Evolutionary conservation across 2,329 filamentous ascomycete species (phyloP).

Genomic region (Purpureocillium lavendulum): DNA sequence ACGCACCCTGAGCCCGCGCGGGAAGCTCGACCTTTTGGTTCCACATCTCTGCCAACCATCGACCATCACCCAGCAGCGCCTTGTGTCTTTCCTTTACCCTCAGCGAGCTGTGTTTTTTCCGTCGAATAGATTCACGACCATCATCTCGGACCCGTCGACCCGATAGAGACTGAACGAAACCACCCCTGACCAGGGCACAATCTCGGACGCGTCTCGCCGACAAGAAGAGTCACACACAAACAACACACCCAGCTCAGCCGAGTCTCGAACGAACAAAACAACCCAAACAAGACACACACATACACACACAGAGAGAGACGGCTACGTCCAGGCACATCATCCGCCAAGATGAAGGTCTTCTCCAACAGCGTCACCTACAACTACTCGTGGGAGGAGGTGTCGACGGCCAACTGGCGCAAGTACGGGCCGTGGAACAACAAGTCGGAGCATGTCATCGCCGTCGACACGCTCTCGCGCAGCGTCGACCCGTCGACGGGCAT

Average conservation of each 20-base stretch:
- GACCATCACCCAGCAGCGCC: not conserved
- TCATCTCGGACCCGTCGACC: not conserved
- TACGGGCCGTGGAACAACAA: constrained; percentile 99
- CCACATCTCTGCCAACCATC: not conserved
- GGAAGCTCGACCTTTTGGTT: no score
- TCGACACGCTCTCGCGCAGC: constrained; percentile 76
- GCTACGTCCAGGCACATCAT: constrained; percentile 2
- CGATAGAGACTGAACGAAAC: not conserved
- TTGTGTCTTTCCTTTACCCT: not conserved
- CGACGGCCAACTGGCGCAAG: constrained; percentile 95
- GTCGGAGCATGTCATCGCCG: constrained; percentile 90
- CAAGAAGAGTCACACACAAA: not conserved
- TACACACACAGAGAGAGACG: not conserved
- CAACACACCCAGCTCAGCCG: not conserved
- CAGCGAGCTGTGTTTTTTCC: constrained; percentile 2
- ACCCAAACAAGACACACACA: not conserved
- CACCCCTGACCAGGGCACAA: no score
- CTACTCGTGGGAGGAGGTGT: constrained; percentile 98
- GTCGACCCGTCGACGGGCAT: constrained; percentile 50
- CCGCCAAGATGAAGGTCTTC: constrained; percentile 79
- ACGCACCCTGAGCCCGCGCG: not conserved
- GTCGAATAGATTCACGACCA: not conserved
- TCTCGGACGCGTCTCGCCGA: no score
- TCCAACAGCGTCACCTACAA: constrained; percentile 83
- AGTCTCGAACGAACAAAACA: not conserved